Evolutionary conservation across 768 basidiomycete genomes (phyloP).

Genomic region (Russula abietina): DNA sequence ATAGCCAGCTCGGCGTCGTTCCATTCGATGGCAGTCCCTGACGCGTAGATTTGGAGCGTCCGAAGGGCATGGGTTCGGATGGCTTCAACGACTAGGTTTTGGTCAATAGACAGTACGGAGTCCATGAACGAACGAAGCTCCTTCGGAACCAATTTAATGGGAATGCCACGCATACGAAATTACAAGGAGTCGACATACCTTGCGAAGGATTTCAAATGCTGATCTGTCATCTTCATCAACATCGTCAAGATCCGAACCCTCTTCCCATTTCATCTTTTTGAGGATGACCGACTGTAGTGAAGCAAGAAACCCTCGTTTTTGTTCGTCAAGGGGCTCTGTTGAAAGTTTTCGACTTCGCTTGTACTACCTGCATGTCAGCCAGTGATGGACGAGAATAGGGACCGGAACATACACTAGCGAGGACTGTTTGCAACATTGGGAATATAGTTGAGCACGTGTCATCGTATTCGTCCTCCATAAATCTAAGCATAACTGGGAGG

Average conservation of each 20-base stretch:
- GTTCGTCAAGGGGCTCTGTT: slow-evolving; percentile 53
- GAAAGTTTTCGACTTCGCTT: slow-evolving; percentile 66
- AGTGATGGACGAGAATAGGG: not conserved
- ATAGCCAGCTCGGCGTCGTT: slow-evolving; percentile 89
- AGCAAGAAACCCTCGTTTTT: slow-evolving; percentile 68
- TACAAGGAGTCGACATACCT: slow-evolving; percentile 43
- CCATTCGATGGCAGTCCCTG: slow-evolving; percentile 69
- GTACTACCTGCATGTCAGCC: slow-evolving; percentile 47
- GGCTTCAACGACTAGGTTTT: slow-evolving; percentile 73
- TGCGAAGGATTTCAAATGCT: slow-evolving; percentile 80
- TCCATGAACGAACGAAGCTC: slow-evolving; percentile 85
- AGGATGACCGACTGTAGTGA: slow-evolving; percentile 74
- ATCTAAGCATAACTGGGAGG: slow-evolving; percentile 77
- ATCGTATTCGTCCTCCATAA: slow-evolving; percentile 86
- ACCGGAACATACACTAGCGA: slow-evolving; percentile 57
- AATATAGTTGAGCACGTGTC: slow-evolving; percentile 85
- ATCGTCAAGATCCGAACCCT: slow-evolving; percentile 70
- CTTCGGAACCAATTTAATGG: slow-evolving; percentile 36
- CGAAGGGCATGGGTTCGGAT: slow-evolving; percentile 66
- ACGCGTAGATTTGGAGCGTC: slow-evolving; percentile 67
- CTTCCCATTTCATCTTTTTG: slow-evolving; percentile 88
- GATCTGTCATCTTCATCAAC: slow-evolving; percentile 83
- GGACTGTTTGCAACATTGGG: slow-evolving; percentile 67
- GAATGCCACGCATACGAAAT: not conserved
- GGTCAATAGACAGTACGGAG: slow-evolving; percentile 78